Evolutionary conservation across 176 grass and related monocot species (phyloP).

Genomic region (Aegilops sharonensis): DNA sequence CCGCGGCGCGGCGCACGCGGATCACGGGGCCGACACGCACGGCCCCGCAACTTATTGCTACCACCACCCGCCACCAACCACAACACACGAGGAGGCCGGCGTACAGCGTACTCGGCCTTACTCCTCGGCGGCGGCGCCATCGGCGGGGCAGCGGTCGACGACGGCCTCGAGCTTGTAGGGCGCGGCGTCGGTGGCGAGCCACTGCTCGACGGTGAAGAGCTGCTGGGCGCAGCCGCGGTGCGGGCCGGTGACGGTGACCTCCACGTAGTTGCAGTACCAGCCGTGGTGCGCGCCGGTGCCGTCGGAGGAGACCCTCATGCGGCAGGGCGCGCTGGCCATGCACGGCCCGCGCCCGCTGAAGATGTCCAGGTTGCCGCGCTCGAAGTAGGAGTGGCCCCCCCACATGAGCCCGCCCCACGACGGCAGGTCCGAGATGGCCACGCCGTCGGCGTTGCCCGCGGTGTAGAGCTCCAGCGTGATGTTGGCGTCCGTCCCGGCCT

Average conservation of each 20-base stretch:
- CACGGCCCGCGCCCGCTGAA: constrained; percentile 97
- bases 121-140: neutral
- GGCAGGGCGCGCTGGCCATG: constrained; percentile 51
- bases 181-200: constrained; percentile 66
- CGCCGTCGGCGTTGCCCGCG: constrained; percentile 37
- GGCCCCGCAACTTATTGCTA: constrained; percentile 6
- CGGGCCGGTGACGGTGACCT: constrained; percentile 73
- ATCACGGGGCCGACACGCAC: neutral
- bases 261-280: constrained; percentile 97
- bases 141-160: constrained; percentile 38
- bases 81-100: neutral
- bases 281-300: constrained; percentile 73
- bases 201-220: constrained; percentile 87
- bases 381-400: constrained; percentile 72
- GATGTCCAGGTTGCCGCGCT: constrained; percentile 93
- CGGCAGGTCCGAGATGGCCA: constrained; percentile 64
- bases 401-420: constrained; percentile 82
- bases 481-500: constrained; percentile 74
- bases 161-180: constrained; percentile 69
- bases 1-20: neutral
- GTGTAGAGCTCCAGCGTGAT: constrained; percentile 59
- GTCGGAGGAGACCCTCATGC: constrained; percentile 64
- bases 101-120: neutral
- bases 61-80: neutral
- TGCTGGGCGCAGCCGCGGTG: constrained; percentile 71